Base-by-base conservation (phyloP, 1,139 yeast genomes). In the Debaryomycetaceae sp. region DNA sequence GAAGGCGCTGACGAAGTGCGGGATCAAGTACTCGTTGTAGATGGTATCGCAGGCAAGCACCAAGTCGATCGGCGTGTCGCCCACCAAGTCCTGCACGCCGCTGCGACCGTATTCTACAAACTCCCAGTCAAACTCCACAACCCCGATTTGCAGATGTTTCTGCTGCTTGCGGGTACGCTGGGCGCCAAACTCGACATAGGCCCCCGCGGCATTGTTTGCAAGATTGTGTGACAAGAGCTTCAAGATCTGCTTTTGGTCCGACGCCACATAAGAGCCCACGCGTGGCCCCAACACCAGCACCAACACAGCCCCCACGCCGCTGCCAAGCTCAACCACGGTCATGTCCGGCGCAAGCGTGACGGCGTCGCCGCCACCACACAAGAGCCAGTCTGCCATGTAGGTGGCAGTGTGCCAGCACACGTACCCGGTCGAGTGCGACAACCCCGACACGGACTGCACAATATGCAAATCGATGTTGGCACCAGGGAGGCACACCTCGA, bases 1-100 rank as follows among this genome's bases (percentile, higher is more conserved):
- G 15, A 77, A 30, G 0, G 83, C 63, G 11, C 51, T 50, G 4
- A 78, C 53, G 35, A 82, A 71, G 31, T 58, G 70, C 0, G 69
- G 70, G 2, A 80, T 65, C 27, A 83, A 56, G 41, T 61, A 78
- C 36, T 76, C 83, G 44, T 82, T 83, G 54, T 82, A 82, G 4
- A 82, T 65, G 7, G 86, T 76, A 48, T 82, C 93, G 45, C 83
- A 75, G 0, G 86, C 84, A 11, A 82, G 45, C 3, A 82, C 56
- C 13, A 74, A 44, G 38, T 73, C 75, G 8, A 32, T 13, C 5
- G 13, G 12, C 0, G 75, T 71, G 3, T 34, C 24, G 2, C 28
- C 32, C 3, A 31, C 26, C 5, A 37, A 13, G 4, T 46, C 39
- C 4, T 40, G 23, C 22, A 58, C 48, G 20, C 54, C 50, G 20